phyloP scores from a whole-genome alignment of 148 eudicot species.

The Silene uniflora region DNA sequence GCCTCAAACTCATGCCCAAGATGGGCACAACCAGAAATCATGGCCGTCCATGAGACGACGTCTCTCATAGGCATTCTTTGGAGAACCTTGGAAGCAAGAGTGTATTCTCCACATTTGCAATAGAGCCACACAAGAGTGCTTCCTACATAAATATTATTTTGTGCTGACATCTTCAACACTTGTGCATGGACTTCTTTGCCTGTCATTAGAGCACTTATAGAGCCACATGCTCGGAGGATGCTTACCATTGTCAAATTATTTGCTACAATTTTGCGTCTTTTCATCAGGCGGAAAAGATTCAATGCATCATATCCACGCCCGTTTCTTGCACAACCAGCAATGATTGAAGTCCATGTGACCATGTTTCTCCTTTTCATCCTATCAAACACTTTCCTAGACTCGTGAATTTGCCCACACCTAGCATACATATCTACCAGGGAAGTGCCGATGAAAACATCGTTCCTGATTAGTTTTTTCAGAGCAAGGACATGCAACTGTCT shows the following conservation, averaged over 20 bases:
- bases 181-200: conserved; percentile 82
- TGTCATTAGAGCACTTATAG: conserved; percentile 37
- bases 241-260: conserved; percentile 73
- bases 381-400: conserved; percentile 60
- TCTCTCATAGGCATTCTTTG: conserved; percentile 66
- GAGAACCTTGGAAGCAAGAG: conserved; percentile 56
- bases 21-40: conserved; percentile 66
- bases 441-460: conserved; percentile 63
- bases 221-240: conserved; percentile 75
- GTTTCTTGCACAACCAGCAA: conserved; percentile 71
- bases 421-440: conserved; percentile 82
- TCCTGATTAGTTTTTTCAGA: conserved; percentile 49
- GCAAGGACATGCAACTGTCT: conserved; percentile 65
- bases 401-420: conserved; percentile 54
- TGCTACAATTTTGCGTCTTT: conserved; percentile 54
- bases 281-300: conserved; percentile 57
- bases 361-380: conserved; percentile 73
- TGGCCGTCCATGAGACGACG: conserved; percentile 86
- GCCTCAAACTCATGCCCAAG: conserved; percentile 77
- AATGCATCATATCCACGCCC: conserved; percentile 68
- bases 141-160: conserved; percentile 56
- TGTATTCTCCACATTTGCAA: conserved; percentile 63
- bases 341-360: conserved; percentile 78
- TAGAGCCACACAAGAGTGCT: conserved; percentile 88
- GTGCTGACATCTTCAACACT: conserved; percentile 51